Base-by-base conservation (phyloP, 1,139 yeast genomes). In the Scheffersomyces segobiensis region DNA sequence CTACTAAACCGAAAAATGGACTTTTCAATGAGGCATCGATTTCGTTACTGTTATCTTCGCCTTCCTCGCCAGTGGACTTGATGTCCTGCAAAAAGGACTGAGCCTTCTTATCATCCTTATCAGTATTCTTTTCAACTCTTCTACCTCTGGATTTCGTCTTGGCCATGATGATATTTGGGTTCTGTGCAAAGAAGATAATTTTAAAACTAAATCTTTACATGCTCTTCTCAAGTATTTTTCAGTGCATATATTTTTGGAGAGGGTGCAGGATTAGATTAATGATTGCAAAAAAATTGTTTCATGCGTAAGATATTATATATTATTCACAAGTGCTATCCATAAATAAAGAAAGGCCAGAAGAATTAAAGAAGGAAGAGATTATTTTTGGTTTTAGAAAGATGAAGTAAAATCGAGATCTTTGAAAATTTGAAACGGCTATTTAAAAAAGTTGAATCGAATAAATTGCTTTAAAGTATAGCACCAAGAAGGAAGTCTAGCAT, bases 1-100 rank as follows among this genome's bases (percentile, higher is more conserved):
- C 97, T 17, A 95, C 89, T 49, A 93, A 81, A 22, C 98, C 98
- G 73, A 88, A 93, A 70, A 93, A 95, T 2, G 81, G 65, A 49
- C 70, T 61, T 51, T 60, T 60, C 3, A 60, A 56, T 8, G 60
- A 60, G 19, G 54, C 53, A 32, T 54, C 56, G 20, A 19, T 32
- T 32, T 14, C 42, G 42, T 4, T 32, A 32, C 42, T 32, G 42
- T 46, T 42, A n/a, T 48, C 52, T 22, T 39, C 49, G 70, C 62
- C 53, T 21, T 57, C 55, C 17, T 58, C 55, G 20, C 55, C 55
- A 24, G 48, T 56, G 42, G 42, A 32, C 42, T 32, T 32, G 42
- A 8, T 12, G 12, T 32, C 42, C 12, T 32, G 14, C 3, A 32
- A 32, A 32, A 32, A 8, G 12, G 42, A 32, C 42, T 32, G 42